These are phyloP conservation scores for Fusarium algeriense DNA, from an alignment of 2,329 filamentous ascomycete species.

Conservation along the genomic window DNA sequence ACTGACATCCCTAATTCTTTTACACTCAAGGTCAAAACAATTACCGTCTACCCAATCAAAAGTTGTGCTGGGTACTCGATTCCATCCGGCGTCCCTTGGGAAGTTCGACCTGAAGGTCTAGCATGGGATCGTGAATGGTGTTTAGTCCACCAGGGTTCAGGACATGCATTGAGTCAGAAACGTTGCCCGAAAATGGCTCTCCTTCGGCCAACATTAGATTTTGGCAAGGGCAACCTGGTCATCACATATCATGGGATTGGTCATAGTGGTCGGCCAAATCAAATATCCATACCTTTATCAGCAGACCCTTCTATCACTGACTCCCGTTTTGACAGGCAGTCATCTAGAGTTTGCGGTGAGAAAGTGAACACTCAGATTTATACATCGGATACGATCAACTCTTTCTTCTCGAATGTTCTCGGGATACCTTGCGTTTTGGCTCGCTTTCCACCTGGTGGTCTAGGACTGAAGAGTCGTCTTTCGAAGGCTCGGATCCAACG, in stretches of 20 bases:
- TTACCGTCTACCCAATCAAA: slow-evolving; percentile 91
- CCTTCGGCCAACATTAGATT: slow-evolving; percentile 79
- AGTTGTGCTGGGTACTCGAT: slow-evolving; percentile 87
- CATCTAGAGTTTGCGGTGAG: slow-evolving; percentile 87
- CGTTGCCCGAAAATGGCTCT: slow-evolving; percentile 88
- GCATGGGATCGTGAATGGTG: slow-evolving; percentile 99
- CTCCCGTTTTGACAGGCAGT: slow-evolving; percentile 54
- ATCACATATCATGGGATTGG: slow-evolving; percentile 64
- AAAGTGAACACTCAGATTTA: slow-evolving; percentile 79
- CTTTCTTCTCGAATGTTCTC: slow-evolving; percentile 82
- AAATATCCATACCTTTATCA: slow-evolving; percentile 72
- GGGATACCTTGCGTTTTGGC: slow-evolving; percentile 86
- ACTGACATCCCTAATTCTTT: not conserved
- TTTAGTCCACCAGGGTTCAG: slow-evolving; percentile 86
- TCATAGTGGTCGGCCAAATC: slow-evolving; percentile 43
- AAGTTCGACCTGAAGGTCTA: slow-evolving; percentile 83
- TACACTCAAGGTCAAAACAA: slow-evolving; percentile 64
- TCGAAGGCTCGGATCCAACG: slow-evolving; percentile 78
- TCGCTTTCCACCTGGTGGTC: slow-evolving; percentile 79
- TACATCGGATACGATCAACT: slow-evolving; percentile 71
- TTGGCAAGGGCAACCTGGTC: slow-evolving; percentile 73
- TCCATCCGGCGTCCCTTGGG: slow-evolving; percentile 75
- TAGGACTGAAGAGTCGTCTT: slow-evolving; percentile 71
- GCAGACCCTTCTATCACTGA: slow-evolving; percentile 72
- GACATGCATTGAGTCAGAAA: slow-evolving; percentile 89